phyloP scores from a whole-genome alignment of 176 grass and related monocot species.

The Ensete glaucum region DNA sequence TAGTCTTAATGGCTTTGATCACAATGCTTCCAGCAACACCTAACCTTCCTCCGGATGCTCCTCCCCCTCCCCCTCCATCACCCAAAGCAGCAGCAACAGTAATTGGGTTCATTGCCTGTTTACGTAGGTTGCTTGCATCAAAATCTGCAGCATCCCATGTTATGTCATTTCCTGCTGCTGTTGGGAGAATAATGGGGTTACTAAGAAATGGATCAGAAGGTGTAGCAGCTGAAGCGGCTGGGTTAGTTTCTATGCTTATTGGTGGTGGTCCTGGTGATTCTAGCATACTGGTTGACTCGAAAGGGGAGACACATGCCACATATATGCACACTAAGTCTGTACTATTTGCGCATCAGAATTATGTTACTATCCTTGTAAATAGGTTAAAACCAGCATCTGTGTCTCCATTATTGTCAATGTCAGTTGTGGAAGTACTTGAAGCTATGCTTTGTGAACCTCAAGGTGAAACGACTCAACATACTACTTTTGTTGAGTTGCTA shows the following conservation, averaged over 20 bases:
- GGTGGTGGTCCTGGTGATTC: slow-evolving; percentile 85
- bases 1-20: slow-evolving; percentile 94
- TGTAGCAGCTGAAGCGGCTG: slow-evolving; percentile 86
- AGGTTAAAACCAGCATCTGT: slow-evolving; percentile 80
- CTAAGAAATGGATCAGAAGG: slow-evolving; percentile 98
- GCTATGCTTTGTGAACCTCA: slow-evolving; percentile 99
- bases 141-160: slow-evolving; percentile 85
- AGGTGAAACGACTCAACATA: slow-evolving; percentile 96
- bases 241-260: slow-evolving; percentile 96
- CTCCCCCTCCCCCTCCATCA: slow-evolving; percentile 74
- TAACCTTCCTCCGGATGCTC: slow-evolving; percentile 64
- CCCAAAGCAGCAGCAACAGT: slow-evolving; percentile 95
- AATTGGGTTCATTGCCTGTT: slow-evolving; percentile 90
- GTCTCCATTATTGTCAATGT: slow-evolving; percentile 81
- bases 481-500: slow-evolving; percentile 95
- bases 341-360: slow-evolving; percentile 61
- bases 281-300: slow-evolving; percentile 63
- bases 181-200: slow-evolving; percentile 88
- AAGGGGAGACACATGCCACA: slow-evolving; percentile 91
- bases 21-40: slow-evolving; percentile 83
- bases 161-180: slow-evolving; percentile 90
- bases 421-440: slow-evolving; percentile 86
- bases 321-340: slow-evolving; percentile 98
- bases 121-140: slow-evolving; percentile 78
- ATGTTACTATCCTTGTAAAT: slow-evolving; percentile 76